These are phyloP conservation scores for Kuraishia piskuri DNA, from an alignment of 805 yeast species.

Conservation along the genomic window DNA sequence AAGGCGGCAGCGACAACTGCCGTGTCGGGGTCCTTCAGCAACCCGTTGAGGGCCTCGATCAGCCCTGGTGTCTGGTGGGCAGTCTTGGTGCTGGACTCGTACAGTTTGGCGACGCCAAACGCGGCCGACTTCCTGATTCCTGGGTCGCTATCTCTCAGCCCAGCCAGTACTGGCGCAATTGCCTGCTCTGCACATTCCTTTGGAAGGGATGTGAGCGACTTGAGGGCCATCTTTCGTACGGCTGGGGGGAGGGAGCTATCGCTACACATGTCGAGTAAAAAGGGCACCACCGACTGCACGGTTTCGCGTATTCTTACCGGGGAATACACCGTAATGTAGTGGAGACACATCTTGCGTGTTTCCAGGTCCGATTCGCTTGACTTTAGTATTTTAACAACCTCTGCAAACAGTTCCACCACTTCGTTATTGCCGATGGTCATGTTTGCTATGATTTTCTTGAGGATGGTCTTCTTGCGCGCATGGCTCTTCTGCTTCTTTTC, in stretches of 20 bases:
- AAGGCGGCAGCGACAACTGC: conserved; percentile 65
- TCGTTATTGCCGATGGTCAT: conserved; percentile 78
- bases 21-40: conserved; percentile 48
- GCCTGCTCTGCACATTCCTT: conserved; percentile 42
- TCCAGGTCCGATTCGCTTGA: conserved; percentile 46
- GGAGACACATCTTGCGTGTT: conserved; percentile 61
- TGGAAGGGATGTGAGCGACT: conserved; percentile 55
- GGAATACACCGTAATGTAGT: conserved; percentile 56
- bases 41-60: conserved; percentile 38
- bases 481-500: conserved; percentile 30
- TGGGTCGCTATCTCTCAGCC: conserved; percentile 40
- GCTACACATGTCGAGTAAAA: not conserved
- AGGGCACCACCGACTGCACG: not conserved
- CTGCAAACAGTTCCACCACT: conserved; percentile 58
- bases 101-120: conserved; percentile 58
- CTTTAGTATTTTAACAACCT: conserved; percentile 44
- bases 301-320: conserved; percentile 24
- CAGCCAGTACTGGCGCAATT: conserved; percentile 24
- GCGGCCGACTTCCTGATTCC: conserved; percentile 64
- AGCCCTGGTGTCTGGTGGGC: conserved; percentile 31
- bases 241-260: conserved; percentile 26
- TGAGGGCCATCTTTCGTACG: conserved; percentile 51
- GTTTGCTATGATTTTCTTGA: conserved; percentile 76
- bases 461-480: conserved; percentile 32
- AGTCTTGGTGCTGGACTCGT: conserved; percentile 42